Conservation (phyloP, 73 alveolate genomes). For the Tetrahymena elliotti region DNA sequence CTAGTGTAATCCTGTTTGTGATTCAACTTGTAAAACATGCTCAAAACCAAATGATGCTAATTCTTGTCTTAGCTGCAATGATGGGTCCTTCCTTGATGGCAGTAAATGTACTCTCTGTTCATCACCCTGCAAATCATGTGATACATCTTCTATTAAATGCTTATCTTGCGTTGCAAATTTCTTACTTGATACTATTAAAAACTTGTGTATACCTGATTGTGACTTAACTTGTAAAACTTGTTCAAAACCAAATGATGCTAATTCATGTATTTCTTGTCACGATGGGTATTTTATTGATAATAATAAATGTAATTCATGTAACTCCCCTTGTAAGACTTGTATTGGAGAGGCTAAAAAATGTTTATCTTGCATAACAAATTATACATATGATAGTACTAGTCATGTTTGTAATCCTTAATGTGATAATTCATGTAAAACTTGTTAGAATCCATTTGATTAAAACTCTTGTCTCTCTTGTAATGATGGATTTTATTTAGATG, state of each 20-base stretch:
- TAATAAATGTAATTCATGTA: neutral
- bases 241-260: neutral
- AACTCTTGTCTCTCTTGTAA: neutral
- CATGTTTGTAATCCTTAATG: neutral
- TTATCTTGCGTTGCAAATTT: neutral
- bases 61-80: neutral
- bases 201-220: neutral
- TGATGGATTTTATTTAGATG: neutral
- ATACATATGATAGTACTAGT: neutral
- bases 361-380: neutral
- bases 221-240: neutral
- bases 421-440: neutral
- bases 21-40: neutral
- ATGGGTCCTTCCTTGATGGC: neutral
- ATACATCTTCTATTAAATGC: neutral
- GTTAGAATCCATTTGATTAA: neutral
- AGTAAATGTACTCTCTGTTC: neutral
- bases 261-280: neutral
- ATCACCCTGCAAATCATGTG: neutral
- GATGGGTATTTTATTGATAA: neutral
- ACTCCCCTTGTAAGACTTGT: neutral
- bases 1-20: neutral
- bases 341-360: neutral
- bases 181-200: neutral
- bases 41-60: neutral